phyloP scores from a whole-genome alignment of 441 rosid species.

The Euphorbia corollata region DNA sequence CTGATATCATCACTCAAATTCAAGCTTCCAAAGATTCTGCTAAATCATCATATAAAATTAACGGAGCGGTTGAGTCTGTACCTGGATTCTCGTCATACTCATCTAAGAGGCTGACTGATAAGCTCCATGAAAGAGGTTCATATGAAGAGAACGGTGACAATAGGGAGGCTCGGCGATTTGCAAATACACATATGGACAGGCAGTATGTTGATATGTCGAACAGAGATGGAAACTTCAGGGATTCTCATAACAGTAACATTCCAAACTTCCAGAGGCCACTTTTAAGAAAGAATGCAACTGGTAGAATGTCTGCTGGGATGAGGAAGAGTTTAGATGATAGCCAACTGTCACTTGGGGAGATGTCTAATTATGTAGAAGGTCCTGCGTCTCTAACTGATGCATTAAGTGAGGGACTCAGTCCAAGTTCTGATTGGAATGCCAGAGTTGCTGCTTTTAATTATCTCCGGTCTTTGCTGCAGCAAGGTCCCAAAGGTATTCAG shows the following conservation, averaged over 20 bases:
- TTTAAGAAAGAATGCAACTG: conserved; percentile 71
- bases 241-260: conserved; percentile 62
- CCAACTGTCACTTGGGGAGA: conserved; percentile 67
- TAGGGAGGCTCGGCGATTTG: conserved; percentile 58
- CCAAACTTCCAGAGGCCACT: conserved; percentile 99
- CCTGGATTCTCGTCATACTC: conserved; percentile 58
- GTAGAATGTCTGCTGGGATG: conserved; percentile 76
- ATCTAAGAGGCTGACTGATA: conserved; percentile 60
- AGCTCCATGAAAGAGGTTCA: conserved; percentile 53
- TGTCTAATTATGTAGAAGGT: conserved; percentile 74
- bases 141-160: conserved; percentile 55
- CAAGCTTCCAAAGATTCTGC: conserved; percentile 94
- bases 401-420: conserved; percentile 74
- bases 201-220: conserved; percentile 51
- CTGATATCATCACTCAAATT: conserved; percentile 83
- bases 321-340: conserved; percentile 94
- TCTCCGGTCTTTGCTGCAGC: conserved; percentile 72
- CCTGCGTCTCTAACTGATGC: conserved; percentile 86
- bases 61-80: conserved; percentile 47
- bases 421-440: conserved; percentile 94
- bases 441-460: conserved; percentile 91
- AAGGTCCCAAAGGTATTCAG: conserved; percentile 88
- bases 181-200: conserved; percentile 52
- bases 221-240: conserved; percentile 58
- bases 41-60: conserved; percentile 56